Conservation (phyloP, 805 yeast species). For the Saturnispora bothae region DNA sequence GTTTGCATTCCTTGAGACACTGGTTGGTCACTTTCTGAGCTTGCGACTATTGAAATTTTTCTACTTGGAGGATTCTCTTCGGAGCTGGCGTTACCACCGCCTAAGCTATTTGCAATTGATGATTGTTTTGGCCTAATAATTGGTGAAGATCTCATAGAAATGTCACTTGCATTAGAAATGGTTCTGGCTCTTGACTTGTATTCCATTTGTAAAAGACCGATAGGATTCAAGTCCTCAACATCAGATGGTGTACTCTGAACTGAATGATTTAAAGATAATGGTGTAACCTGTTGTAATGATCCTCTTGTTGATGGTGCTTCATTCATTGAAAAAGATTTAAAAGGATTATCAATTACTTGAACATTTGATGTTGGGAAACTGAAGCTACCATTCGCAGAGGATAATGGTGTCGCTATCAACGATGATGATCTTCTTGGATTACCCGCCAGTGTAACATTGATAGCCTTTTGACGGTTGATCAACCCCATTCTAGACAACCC, state of each 20-base stretch:
- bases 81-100: background rate
- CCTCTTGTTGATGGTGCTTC: background rate
- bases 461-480: slow-evolving; percentile 59
- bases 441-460: slow-evolving; percentile 8
- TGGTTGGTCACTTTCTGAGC: slow-evolving; percentile 4
- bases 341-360: slow-evolving; percentile 8
- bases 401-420: slow-evolving; percentile 5
- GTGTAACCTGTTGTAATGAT: slow-evolving; percentile 1
- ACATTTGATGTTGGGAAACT: slow-evolving; percentile 4
- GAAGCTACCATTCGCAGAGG: slow-evolving; percentile 10
- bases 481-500: slow-evolving; percentile 88
- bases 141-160: slow-evolving; percentile 34
- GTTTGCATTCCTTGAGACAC: slow-evolving; percentile 2
- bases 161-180: slow-evolving; percentile 30
- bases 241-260: background rate
- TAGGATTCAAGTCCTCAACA: background rate
- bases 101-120: slow-evolving; percentile 5
- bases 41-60: background rate
- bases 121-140: slow-evolving; percentile 36
- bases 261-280: slow-evolving; percentile 4
- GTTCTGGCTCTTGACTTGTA: slow-evolving; percentile 14
- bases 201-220: slow-evolving; percentile 11
- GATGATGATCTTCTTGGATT: slow-evolving; percentile 7
- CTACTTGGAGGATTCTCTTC: slow-evolving; percentile 23
- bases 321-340: slow-evolving; percentile 4